phyloP scores from a whole-genome alignment of 202 grass and related monocot genomes.

The Schoenoplectus tabernaemontani region DNA sequence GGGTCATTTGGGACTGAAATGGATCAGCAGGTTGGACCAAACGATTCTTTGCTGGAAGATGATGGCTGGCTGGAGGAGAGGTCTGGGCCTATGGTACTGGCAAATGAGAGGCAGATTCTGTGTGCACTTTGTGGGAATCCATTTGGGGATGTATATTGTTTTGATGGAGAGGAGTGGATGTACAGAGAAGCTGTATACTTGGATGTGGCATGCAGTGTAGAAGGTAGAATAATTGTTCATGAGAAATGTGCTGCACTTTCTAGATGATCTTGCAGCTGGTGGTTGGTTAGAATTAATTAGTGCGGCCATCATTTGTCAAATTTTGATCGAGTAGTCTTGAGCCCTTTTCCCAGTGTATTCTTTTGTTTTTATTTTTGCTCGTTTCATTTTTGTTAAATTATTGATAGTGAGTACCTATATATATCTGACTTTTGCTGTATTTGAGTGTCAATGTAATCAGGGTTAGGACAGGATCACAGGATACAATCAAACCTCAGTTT shows the following conservation, averaged over 20 bases:
- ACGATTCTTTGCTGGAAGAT: slow-evolving; percentile 37
- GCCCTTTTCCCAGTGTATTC: slow-evolving; percentile 4
- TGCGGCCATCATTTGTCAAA: slow-evolving; percentile 25
- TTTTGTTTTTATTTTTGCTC: background rate
- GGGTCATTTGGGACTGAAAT: slow-evolving; percentile 27
- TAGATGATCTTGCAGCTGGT: slow-evolving; percentile 38
- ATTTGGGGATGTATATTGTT: slow-evolving; percentile 81
- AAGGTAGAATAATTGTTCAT: slow-evolving; percentile 19
- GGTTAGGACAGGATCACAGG: background rate
- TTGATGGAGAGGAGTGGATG: slow-evolving; percentile 68
- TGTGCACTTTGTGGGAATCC: slow-evolving; percentile 79
- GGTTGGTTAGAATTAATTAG: slow-evolving; percentile 30
- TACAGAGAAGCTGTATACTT: slow-evolving; percentile 70
- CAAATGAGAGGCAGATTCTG: slow-evolving; percentile 80
- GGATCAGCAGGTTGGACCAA: slow-evolving; percentile 24
- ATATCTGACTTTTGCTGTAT: slow-evolving; percentile 19
- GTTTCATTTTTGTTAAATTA: slow-evolving; percentile 9
- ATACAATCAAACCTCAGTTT: background rate
- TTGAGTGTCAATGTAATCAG: slow-evolving; percentile 12
- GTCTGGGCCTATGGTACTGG: slow-evolving; percentile 58
- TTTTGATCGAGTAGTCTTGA: slow-evolving; percentile 29
- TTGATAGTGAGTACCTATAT: slow-evolving; percentile 14
- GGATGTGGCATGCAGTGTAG: slow-evolving; percentile 30
- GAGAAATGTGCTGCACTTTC: slow-evolving; percentile 42
- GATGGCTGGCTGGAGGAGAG: slow-evolving; percentile 34